A percentile compares a stretch with the other conserved stretches of the same genome.
These are phyloP conservation scores for Lecanosticta acicola DNA, from an alignment of 2,329 filamentous ascomycete genomes.

Conservation along the genomic window DNA sequence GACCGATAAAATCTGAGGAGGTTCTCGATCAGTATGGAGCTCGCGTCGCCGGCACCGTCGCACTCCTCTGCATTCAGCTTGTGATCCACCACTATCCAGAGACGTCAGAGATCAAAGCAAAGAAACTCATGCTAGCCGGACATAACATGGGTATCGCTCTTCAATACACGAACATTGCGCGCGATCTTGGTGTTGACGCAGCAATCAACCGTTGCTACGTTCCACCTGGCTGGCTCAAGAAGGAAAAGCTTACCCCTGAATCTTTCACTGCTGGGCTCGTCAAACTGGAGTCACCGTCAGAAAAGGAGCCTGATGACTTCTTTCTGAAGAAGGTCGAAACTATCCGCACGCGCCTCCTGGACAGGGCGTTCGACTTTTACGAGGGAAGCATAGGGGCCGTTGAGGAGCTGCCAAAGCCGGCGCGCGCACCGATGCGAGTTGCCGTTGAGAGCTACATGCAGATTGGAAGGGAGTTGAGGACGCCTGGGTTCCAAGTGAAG, in stretches of 20 bases:
- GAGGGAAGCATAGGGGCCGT: conserved; percentile 52
- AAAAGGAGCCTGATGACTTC: conserved; percentile 34
- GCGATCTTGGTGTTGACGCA: conserved; percentile 65
- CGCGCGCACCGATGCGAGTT: conserved; percentile 59
- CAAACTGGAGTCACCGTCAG: conserved; percentile 2
- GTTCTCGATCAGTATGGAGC: conserved; percentile 60
- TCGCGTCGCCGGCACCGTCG: conserved; percentile 68
- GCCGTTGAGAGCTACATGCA: conserved; percentile 73
- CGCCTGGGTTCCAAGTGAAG: conserved; percentile 41
- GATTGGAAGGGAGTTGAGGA: conserved; percentile 59
- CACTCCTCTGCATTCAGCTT: conserved; percentile 61
- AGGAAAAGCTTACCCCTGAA: conserved; percentile 50
- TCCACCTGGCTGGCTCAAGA: conserved; percentile 58
- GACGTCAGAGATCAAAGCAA: conserved; percentile 28
- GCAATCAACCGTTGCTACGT: conserved; percentile 62
- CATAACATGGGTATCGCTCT: conserved; percentile 65
- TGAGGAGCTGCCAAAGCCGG: conserved; percentile 55
- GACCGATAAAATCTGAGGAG: conserved; percentile 53
- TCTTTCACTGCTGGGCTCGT: conserved; percentile 45
- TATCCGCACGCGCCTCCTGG: conserved; percentile 52
- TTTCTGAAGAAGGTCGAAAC: conserved; percentile 43
- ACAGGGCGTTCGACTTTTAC: conserved; percentile 58
- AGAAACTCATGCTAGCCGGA: conserved; percentile 51
- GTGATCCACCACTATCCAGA: conserved; percentile 54
- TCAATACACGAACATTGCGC: conserved; percentile 73